Evolutionary conservation across 2,329 filamentous ascomycete species (phyloP), one percentile per base, ranked within the genome.

Genomic region (Teratosphaeria viscida): DNA sequence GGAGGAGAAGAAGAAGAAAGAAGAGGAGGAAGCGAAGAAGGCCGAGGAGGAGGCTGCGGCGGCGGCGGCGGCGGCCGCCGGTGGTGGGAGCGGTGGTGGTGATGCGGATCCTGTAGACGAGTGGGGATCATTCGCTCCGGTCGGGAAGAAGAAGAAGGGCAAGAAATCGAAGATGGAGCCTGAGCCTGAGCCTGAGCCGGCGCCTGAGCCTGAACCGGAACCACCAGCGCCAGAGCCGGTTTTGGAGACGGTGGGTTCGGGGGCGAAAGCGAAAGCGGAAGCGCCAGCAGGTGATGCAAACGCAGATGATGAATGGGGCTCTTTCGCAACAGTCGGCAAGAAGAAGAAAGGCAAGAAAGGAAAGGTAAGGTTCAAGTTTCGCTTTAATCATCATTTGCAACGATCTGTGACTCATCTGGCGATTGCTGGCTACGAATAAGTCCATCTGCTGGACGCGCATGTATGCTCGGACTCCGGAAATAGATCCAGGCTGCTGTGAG

Each of bases 81-180:
- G 56, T 32, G 61, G 52, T 34, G 57, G 55, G 23, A 57, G 57
- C 32, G 65, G 67, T 37, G 62, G 63, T 35, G 66, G 57, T 58
- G 67, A 68, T 43, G 63, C 66, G 23, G 66, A 71, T 12, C 61
- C 68, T 14, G 53, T 61, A 10, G 66, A 70, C 53, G 71, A 73
- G 1, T 85, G 70, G 72, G 71, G 67, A 14, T 54, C 60, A 16
- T 68, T 70, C 29, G 68, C 70, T 14, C 64, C 72, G 26, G 69
- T 70, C 7, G 70, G 72, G 54, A 77, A 75, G 62, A 64, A 65
- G 56, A 66, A 67, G 62, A 71, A 71, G 57, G 64, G 64, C 2
- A 70, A 70, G 61, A 70, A 71, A 60, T 64, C 60, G 34, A 54
- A 68, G 32, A 57, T 26, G 27, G 61, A 62, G 34, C 59, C 61